Evolutionary conservation across 2,329 filamentous ascomycete genomes (phyloP), one percentile per base, ranked within the genome.

Genomic region (Penicillium sp.): DNA sequence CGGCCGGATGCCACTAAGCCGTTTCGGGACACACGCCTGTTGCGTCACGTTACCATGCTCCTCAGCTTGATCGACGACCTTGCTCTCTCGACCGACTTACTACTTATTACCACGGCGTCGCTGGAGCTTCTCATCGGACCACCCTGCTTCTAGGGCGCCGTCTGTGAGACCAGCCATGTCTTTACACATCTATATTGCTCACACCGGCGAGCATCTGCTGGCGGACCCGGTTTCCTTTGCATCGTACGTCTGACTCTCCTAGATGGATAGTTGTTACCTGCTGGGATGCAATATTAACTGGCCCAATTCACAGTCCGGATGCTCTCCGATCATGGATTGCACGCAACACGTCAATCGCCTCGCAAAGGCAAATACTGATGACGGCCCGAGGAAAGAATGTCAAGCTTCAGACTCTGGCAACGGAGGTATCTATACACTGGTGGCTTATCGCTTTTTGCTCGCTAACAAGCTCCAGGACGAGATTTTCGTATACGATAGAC

Each of bases 401-500:
- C 67, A 92, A 92, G 74, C 79, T 86, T 35, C 89, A 93, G 68
- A 88, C 85, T 35, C 81, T 97, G 48, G 83, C 90, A 62, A 85
- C 84, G 35, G 93, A 97, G 83, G 90, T 90, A 76, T 43, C 35
- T 46, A 23, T n/a, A 24, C 33, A 54, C 6, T 16, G n/a, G 18
- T 30, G 28, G 43, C 52, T 28, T 8, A 14, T 45, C 18, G 14
- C 16, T 18, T 16, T 35, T 14, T 18, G 23, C 28, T 24, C 28
- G 20, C 23, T 55, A 26, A 26, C 33, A 26, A 56, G 8, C n/a
- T 24, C 20, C 64, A 95, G 88, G 89, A 85, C 63, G 91, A 97
- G 71, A 86, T 99, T 57, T 97, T 89, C 70, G 84, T 97, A 52
- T 99, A 96, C 74, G 91, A 97, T 73, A 88, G 91, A 60, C 85